These are phyloP conservation scores for Colletotrichum neosansevieriae DNA, from an alignment of 2,329 filamentous ascomycete genomes.

Conservation along the genomic window DNA sequence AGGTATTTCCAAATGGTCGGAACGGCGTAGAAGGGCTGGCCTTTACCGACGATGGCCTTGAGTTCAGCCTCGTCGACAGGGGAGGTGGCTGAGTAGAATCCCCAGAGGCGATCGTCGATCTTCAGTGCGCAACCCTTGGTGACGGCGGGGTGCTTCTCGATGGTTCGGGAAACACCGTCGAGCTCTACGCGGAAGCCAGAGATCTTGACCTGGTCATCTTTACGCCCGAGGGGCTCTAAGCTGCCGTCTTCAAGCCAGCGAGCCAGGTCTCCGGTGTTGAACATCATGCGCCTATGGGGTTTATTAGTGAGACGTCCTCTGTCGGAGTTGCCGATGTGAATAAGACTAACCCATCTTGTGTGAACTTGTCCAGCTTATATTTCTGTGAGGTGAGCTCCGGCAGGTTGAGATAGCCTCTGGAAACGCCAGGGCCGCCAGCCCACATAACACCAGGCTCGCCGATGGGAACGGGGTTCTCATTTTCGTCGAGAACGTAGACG, in stretches of 20 bases:
- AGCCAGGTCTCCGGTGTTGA: conserved; percentile 71
- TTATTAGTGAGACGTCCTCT: not conserved
- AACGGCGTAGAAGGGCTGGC: conserved; percentile 67
- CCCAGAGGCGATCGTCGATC: conserved; percentile 61
- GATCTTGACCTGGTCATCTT: conserved; percentile 73
- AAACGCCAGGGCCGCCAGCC: conserved; percentile 67
- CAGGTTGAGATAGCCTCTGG: conserved; percentile 67
- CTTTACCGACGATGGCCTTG: conserved; percentile 53
- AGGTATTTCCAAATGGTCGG: conserved; percentile 60
- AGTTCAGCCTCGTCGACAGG: conserved; percentile 53
- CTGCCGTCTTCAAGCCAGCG: conserved; percentile 65
- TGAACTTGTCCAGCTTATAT: conserved; percentile 65
- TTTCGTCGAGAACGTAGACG: conserved; percentile 64
- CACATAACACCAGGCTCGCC: conserved; percentile 66
- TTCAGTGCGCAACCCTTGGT: conserved; percentile 61
- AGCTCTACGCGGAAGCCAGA: conserved; percentile 70
- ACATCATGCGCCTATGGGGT: conserved; percentile 60
- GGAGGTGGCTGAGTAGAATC: conserved; percentile 57
- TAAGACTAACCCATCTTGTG: conserved; percentile 60
- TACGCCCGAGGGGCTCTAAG: conserved; percentile 66
- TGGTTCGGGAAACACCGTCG: conserved; percentile 66
- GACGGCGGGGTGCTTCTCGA: conserved; percentile 60
- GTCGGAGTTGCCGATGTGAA: not conserved
- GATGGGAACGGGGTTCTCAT: conserved; percentile 56
- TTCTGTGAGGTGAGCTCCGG: conserved; percentile 61